Percentiles rank a stretch among this genome's conserved stretches.
Evolutionary conservation across 1,284 basidiomycete genomes (phyloP).

Genomic region (Sanghuangporus baumii): DNA sequence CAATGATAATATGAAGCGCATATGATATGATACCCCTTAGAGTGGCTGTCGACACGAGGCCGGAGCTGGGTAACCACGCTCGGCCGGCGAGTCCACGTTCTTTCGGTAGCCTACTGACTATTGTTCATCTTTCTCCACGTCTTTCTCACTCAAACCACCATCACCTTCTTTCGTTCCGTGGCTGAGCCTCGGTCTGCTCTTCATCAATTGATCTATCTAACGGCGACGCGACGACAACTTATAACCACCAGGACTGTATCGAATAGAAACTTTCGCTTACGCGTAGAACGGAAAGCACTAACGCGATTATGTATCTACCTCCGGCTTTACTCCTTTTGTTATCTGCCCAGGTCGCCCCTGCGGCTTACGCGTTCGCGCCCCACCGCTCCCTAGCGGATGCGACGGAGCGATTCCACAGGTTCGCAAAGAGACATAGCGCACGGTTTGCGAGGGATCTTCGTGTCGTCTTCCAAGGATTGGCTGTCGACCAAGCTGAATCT

Average conservation of each 20-base stretch:
- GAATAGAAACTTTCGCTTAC: neutral
- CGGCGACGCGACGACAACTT: neutral
- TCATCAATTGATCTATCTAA: neutral
- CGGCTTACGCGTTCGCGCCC: conserved; percentile 10
- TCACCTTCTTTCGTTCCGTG: neutral
- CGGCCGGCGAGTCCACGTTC: neutral
- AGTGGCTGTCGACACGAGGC: neutral
- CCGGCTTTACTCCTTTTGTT: conserved; percentile 11
- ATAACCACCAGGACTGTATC: neutral
- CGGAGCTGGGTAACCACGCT: neutral
- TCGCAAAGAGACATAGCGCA: conserved; percentile 45
- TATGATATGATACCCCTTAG: neutral
- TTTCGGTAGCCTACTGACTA: neutral
- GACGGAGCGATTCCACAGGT: conserved; percentile 32
- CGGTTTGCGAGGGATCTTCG: conserved; percentile 64
- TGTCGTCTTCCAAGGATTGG: conserved; percentile 47
- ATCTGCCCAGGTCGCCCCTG: conserved; percentile 3
- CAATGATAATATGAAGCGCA: neutral
- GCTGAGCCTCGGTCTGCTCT: neutral
- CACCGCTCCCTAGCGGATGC: conserved; percentile 12
- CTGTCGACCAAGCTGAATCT: conserved; percentile 26
- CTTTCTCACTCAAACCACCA: neutral
- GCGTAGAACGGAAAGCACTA: neutral
- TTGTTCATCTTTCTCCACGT: neutral
- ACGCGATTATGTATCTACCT: conserved; percentile 8